Conservation (phyloP, 345 rosid species). For the Euphorbia lathyris region DNA sequence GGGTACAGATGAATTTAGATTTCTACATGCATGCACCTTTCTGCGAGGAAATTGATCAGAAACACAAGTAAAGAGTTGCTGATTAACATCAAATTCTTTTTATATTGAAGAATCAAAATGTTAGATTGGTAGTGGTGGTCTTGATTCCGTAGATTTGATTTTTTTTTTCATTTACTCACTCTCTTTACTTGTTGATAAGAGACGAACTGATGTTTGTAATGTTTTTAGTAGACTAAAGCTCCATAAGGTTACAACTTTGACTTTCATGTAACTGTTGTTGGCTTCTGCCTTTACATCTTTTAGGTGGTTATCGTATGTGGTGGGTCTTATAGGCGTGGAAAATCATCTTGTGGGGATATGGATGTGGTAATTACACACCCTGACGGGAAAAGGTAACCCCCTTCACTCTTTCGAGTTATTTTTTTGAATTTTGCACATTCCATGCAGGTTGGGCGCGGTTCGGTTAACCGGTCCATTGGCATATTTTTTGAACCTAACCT, state of each 20-base stretch:
- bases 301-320: slow-evolving; percentile 79
- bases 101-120: not conserved
- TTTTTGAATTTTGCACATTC: not conserved
- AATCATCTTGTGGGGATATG: slow-evolving; percentile 88
- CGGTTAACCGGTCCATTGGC: no score
- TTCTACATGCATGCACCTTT: not conserved
- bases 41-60: not conserved
- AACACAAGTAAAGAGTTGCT: not conserved
- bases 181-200: not conserved
- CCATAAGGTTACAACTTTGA: slow-evolving; percentile 11
- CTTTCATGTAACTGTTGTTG: not conserved
- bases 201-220: not conserved
- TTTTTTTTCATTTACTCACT: not conserved
- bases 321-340: slow-evolving; percentile 97
- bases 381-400: slow-evolving; percentile 71
- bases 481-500: no score
- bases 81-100: not conserved
- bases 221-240: not conserved
- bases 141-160: not conserved
- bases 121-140: not conserved
- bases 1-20: no score
- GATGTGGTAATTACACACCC: slow-evolving; percentile 84
- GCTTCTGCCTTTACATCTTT: slow-evolving; percentile 12
- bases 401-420: not conserved
- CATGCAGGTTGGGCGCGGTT: no score